Conservation (phyloP, 305 asterid genomes). For the Withania somnifera region DNA sequence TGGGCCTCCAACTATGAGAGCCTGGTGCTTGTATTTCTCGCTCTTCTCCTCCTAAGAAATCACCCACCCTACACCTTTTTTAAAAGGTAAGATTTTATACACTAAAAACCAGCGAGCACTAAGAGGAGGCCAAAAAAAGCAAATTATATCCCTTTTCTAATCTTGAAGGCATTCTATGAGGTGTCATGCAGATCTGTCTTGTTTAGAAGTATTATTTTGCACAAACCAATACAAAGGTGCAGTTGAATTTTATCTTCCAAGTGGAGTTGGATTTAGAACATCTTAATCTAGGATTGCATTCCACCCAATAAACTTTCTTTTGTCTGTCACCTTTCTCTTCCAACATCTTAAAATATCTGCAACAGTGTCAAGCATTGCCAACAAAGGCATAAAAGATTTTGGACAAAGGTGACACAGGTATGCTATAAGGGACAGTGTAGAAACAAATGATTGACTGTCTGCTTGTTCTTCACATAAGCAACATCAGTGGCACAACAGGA, state of each 20-base stretch:
- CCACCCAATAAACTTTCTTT: not conserved
- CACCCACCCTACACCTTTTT: not conserved
- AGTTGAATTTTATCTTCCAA: not conserved
- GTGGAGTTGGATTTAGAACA: not conserved
- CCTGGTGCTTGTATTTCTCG: not conserved
- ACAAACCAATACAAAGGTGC: not conserved
- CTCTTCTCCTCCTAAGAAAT: not conserved
- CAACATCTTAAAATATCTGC: not conserved
- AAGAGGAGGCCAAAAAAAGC: not conserved
- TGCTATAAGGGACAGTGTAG: not conserved
- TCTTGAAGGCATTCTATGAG: not conserved
- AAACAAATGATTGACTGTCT: not conserved
- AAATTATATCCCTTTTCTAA: not conserved
- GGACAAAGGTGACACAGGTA: too few species aligned
- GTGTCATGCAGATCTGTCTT: not conserved
- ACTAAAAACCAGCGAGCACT: not conserved
- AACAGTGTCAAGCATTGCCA: not conserved
- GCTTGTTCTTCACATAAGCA: not conserved
- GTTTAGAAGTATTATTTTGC: not conserved
- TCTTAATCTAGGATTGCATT: not conserved
- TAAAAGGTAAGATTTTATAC: not conserved
- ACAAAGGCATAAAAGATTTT: not conserved
- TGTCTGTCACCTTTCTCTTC: not conserved
- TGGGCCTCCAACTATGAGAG: not conserved
- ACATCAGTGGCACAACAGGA: not conserved